Conservation (phyloP, 495 filamentous ascomycete species). For the Xylaria sp. region DNA sequence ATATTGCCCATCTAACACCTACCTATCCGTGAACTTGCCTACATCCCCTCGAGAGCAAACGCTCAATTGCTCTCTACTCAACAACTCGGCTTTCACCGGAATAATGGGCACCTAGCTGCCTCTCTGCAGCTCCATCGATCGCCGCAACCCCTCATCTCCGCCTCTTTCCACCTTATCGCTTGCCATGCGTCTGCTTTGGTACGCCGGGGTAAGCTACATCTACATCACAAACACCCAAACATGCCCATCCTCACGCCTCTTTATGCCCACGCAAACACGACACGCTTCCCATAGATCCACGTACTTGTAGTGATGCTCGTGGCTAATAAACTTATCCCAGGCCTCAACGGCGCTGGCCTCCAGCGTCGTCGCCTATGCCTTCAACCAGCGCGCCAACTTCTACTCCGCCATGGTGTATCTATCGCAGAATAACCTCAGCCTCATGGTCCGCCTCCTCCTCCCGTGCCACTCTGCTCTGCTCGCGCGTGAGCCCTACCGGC, state of each 20-base stretch:
- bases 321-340: conserved; percentile 49
- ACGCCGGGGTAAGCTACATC: conserved; percentile 60
- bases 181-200: conserved; percentile 63
- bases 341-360: conserved; percentile 79
- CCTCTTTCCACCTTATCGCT: conserved; percentile 7
- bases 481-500: background rate
- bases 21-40: background rate
- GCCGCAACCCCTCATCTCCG: conserved; percentile 15
- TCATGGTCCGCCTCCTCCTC: conserved; percentile 69
- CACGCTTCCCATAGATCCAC: background rate
- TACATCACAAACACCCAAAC: background rate
- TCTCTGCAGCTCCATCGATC: conserved; percentile 36
- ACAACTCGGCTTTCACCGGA: conserved; percentile 14
- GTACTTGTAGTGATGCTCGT: background rate
- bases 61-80: background rate
- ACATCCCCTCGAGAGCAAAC: conserved; percentile 18
- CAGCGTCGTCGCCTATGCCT: conserved; percentile 83
- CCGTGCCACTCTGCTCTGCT: background rate
- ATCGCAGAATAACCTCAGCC: conserved; percentile 90
- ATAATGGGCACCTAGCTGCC: conserved; percentile 40
- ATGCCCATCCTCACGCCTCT: background rate
- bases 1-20: background rate
- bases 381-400: conserved; percentile 95
- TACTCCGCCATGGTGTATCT: conserved; percentile 97
- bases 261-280: background rate